Evolutionary conservation across 2,329 filamentous ascomycete species (phyloP), one percentile per base, ranked within the genome.

Genomic region (Hymenoscyphus repandus): DNA sequence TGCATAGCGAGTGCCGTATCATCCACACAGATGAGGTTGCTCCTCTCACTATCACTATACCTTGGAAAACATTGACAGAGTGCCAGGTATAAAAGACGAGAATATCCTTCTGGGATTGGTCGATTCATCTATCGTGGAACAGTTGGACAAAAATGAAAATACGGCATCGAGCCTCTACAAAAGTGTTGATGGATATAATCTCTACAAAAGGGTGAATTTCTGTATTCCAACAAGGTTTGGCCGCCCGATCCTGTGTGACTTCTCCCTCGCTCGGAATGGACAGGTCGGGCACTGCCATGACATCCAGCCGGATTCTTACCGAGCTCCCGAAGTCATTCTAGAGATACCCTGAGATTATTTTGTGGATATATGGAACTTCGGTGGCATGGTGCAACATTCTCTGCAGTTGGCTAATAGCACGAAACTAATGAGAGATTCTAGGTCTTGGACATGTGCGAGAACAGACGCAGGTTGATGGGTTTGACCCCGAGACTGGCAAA

Each of bases 1-100:
- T 97, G 39, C 92, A 97, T 70, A 85, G 91, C 62, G 91, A 97
- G 72, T 97, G 92, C 71, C 91, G 92, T 66, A 96, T 97, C 72
- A 96, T 96, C 63, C 92, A 97, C 70, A 97, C 92, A 52, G 91
- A 96, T 66, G 22, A 52, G 48, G 36, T 52, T 31, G 37, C 44
- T 52, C 42, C 50, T 56, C 20, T 51, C 43, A 54, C 39, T 42
- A 44, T 51, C 43, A 54, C 39, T 42, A 44, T 53, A 18, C 51
- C 36, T 49, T 55, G 34, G 6, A 42, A 52, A 47, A 42, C 49
- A 47, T 55, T 59, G 31, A 56, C 47, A 58, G 31, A 27, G 39
- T 54, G 41, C 32, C 12, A 57, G 57, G 54, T 57, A 58, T 60
- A 49, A 60, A 58, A 54, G 57, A 57, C 54, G 53, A 58, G 40